phyloP scores from a whole-genome alignment of 2,329 filamentous ascomycete genomes.

The Colletotrichum theobromicola region DNA sequence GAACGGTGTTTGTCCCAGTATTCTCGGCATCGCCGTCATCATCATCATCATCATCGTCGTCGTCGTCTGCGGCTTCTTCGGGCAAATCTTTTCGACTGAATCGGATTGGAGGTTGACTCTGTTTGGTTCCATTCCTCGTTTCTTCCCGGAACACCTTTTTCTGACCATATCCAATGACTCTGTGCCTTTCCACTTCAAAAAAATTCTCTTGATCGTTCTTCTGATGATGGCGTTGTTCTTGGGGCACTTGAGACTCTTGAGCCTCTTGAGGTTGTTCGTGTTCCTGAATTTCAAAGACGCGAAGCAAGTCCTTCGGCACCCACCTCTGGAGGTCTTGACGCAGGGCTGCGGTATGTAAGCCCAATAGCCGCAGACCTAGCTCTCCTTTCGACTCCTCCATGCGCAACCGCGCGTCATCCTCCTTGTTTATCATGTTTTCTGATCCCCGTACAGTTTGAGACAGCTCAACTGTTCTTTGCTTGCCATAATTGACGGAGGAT shows the following conservation, averaged over 20 bases:
- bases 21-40: too few species aligned
- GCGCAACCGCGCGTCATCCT: neutral
- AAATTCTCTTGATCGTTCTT: fast-evolving
- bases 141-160: neutral
- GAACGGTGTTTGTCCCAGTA: neutral
- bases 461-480: neutral
- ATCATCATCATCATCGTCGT: too few species aligned
- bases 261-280: neutral
- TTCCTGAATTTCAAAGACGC: neutral
- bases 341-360: neutral
- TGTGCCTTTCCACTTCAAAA: neutral
- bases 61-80: too few species aligned
- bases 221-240: neutral
- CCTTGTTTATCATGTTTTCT: neutral
- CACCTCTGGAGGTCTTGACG: neutral
- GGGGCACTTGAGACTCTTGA: neutral
- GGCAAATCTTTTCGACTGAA: too few species aligned
- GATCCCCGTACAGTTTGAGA: fast-evolving
- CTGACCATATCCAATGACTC: neutral
- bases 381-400: neutral
- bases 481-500: neutral
- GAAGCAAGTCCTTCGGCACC: neutral
- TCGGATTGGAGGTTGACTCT: too few species aligned
- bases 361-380: neutral
- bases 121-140: too few species aligned